Evolutionary conservation across 305 asterid species (phyloP).

Genomic region (Solanum chacoense): DNA sequence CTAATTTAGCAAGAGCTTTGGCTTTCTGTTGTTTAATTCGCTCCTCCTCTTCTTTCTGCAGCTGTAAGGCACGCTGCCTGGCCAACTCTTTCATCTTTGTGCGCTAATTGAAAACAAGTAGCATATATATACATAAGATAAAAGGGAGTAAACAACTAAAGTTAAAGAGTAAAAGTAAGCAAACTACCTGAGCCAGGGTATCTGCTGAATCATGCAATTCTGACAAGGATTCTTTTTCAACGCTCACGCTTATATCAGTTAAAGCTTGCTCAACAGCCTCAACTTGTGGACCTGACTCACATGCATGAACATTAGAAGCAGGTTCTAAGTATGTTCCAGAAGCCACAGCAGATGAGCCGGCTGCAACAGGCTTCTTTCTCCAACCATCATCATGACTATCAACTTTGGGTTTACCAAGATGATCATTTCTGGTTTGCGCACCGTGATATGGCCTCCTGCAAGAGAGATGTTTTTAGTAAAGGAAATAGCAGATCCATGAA

Average conservation of each 20-base stretch:
- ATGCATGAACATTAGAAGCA: constrained; percentile 16
- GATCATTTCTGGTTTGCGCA: constrained; percentile 39
- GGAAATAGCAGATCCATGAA: background rate
- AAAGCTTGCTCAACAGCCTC: constrained; percentile 30
- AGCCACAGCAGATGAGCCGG: constrained; percentile 26
- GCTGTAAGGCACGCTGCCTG: constrained; percentile 65
- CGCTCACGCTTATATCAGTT: constrained; percentile 20
- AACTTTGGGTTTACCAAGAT: constrained; percentile 45
- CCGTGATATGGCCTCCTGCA: constrained; percentile 55
- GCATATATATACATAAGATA: constrained; percentile 11
- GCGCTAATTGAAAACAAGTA: constrained; percentile 40
- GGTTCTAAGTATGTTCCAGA: constrained; percentile 22
- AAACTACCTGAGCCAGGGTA: constrained; percentile 61
- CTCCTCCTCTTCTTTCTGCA: constrained; percentile 86
- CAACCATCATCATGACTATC: constrained; percentile 48
- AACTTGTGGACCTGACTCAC: constrained; percentile 22
- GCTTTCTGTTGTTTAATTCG: constrained; percentile 79
- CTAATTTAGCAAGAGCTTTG: constrained; percentile 88
- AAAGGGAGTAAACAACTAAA: constrained; percentile 4
- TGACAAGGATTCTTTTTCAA: constrained; percentile 33
- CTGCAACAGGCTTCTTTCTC: constrained; percentile 35
- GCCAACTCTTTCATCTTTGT: constrained; percentile 66
- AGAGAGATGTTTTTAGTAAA: background rate
- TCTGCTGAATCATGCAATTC: constrained; percentile 51
- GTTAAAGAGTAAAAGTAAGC: background rate